Evolutionary conservation across 1,284 basidiomycete genomes (phyloP).

Genomic region (Crepidotus sp.): DNA sequence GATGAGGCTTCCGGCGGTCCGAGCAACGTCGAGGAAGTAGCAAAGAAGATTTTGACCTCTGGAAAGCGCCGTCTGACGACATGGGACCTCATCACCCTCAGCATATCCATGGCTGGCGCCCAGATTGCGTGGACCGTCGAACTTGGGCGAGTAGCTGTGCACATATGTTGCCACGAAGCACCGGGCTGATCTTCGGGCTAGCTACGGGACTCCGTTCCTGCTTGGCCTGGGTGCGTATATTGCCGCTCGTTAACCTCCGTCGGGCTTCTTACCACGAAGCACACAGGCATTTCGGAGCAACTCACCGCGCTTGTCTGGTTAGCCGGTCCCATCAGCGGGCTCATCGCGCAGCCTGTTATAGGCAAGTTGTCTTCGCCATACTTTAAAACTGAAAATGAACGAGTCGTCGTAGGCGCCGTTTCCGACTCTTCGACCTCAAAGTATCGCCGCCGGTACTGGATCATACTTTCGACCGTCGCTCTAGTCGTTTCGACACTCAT

Average conservation of each 20-base stretch:
- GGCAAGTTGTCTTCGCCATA: slow-evolving; percentile 45
- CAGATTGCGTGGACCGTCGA: slow-evolving; percentile 92
- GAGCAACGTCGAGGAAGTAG: slow-evolving; percentile 19
- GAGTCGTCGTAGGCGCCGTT: slow-evolving; percentile 61
- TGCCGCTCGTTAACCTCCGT: neutral
- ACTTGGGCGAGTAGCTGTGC: slow-evolving; percentile 52
- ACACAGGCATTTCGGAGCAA: slow-evolving; percentile 74
- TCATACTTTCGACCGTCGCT: slow-evolving; percentile 72
- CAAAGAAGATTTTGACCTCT: slow-evolving; percentile 20
- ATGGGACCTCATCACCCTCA: slow-evolving; percentile 67
- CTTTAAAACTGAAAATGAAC: slow-evolving; percentile 3
- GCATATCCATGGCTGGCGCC: slow-evolving; percentile 82
- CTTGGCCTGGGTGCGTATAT: slow-evolving; percentile 46
- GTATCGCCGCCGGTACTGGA: slow-evolving; percentile 87
- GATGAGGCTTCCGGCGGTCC: slow-evolving; percentile 21
- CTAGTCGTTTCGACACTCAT: slow-evolving; percentile 63
- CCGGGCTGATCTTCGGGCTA: slow-evolving; percentile 26
- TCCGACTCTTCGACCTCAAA: slow-evolving; percentile 87
- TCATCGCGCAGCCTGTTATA: slow-evolving; percentile 92
- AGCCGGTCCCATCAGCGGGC: slow-evolving; percentile 88
- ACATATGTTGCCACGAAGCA: slow-evolving; percentile 1
- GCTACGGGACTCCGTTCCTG: slow-evolving; percentile 92
- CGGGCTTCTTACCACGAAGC: slow-evolving; percentile 1
- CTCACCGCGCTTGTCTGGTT: slow-evolving; percentile 94
- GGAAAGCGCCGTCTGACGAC: slow-evolving; percentile 44